Base-by-base conservation (phyloP, 768 basidiomycete genomes). In the Cubamyces lactineus region DNA sequence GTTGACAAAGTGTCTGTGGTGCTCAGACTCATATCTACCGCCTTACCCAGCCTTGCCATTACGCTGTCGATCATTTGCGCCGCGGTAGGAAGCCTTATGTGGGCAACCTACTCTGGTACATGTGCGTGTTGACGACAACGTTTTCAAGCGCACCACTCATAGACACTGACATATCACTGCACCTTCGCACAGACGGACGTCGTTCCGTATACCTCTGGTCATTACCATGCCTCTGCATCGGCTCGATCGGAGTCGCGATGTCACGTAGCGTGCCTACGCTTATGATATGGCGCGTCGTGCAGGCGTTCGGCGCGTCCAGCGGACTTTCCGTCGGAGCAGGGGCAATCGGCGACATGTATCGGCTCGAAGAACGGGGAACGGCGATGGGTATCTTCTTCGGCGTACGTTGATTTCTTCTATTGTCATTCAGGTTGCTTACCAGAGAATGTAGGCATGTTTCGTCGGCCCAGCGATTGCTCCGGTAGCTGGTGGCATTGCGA, bases 321-420 rank as follows among this genome's bases (percentile, higher is more conserved):
- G 84, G 78, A 2, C 67, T 78, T 69, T 82, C 80, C n/a, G 78
- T 82, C 53, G 90, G 81, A 13, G 79, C 80, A 0, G 88, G 81
- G 1, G 80, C 84, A 2, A 84, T 89, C 28, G 85, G 84, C 0
- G 87, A 89, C 66, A 85, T 90, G 2, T 89, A 87, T 71, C 79
- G 73, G 48, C 68, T 87, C 2, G 88, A 88, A 57, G 83, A 88
- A 63, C 75, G 86, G 26, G 80, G 86, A 13, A 77, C 78, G 3
- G 85, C 84, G 0, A 82, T 87, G 76, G 87, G 86, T 0, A 71
- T 84, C 1, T 86, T 84, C 69, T 78, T 84, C 53, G 81, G 76
- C 0, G 85, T 86, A 52, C 58, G 72, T 57, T 2, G 23, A 5
- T 5, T n/a, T 4, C 34, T 5, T 30, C 28, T 7, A 24, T 21